Conservation (phyloP, 1,139 yeast species). For the Arxiozyma bovina region DNA sequence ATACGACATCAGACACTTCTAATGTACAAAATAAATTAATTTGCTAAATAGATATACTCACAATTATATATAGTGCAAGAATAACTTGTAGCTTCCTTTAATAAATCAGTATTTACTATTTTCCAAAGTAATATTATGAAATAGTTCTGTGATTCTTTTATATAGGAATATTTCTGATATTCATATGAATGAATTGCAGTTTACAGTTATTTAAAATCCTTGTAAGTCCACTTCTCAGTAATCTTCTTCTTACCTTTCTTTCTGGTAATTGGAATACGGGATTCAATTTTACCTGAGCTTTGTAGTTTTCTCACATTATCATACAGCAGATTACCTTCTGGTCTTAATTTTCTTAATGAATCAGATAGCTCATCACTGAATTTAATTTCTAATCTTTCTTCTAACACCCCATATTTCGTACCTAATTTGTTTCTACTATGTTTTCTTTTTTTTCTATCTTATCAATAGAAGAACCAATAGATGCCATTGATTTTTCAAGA, state of each 20-base stretch:
- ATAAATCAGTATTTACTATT: too few species aligned
- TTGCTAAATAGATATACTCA: too few species aligned
- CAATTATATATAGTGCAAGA: too few species aligned
- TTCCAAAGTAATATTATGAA: too few species aligned
- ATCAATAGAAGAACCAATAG: background rate
- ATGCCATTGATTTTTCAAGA: slow-evolving; percentile 10
- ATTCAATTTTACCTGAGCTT: slow-evolving; percentile 75
- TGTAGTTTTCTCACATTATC: slow-evolving; percentile 80
- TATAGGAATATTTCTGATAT: too few species aligned
- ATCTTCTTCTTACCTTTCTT: slow-evolving; percentile 61
- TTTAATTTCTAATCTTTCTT: slow-evolving; percentile 72
- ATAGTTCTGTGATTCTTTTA: background rate
- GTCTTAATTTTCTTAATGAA: slow-evolving; percentile 72
- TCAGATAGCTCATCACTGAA: slow-evolving; percentile 82
- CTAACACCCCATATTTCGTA: slow-evolving; percentile 49
- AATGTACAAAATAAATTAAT: background rate
- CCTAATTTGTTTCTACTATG: slow-evolving; percentile 36
- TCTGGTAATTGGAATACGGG: slow-evolving; percentile 66
- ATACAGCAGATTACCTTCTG: slow-evolving; percentile 82
- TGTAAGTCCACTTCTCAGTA: slow-evolving; percentile 88
- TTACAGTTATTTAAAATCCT: slow-evolving; percentile 57
- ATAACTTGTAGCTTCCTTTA: too few species aligned
- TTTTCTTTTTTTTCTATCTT: slow-evolving; percentile 23
- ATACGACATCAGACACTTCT: background rate
- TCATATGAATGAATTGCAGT: background rate